Evolutionary conservation across 1,284 basidiomycete species (phyloP), one percentile per base, ranked within the genome.

Genomic region (Pseudozyma tsukubaensis): DNA sequence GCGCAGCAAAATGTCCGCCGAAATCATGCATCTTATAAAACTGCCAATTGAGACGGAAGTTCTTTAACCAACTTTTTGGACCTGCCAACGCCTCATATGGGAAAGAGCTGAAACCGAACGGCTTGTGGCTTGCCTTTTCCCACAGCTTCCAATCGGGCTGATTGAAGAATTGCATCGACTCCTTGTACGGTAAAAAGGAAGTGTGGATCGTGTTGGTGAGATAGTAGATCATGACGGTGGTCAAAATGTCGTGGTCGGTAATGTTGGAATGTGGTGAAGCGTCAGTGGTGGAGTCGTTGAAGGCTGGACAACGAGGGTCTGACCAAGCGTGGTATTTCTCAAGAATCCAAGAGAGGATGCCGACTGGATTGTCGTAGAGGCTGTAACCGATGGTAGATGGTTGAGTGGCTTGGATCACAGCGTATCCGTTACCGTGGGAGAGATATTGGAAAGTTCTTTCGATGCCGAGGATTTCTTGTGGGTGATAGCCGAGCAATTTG

Each of bases 1-100:
- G 50, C 1, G 73, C 78, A 40, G 78, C 78, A 63, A 80, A 80
- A 57, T 80, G 78, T 35, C 78, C 78, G 18, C 78, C 78, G 37
- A 53, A 66, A 6, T 79, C 73, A 50, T 78, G 77, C 57, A 65
- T 48, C 50, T 63, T 70, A 62, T 66, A 67, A 21, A 39, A 72
- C 37, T 71, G 62, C 48, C 67, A 63, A 21, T 80, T 72, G 55
- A 78, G 50, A 1, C 48, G 16, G 19, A 60, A 69, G 43, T 65
- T 56, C 10, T 18, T 9, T 19, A 80, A 11, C 77, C 74, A 80
- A 44, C 59, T 61, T 14, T 50, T 61, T 1, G 78, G 78, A 1
- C 65, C 54, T 3, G 60, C 68, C 7, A 65, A 45, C 7, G 69
- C 52, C 52, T 80, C 78, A 56, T 71, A 79, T 0, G 71, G 59